phyloP scores from a whole-genome alignment of 1,284 basidiomycete species.

The Boletellus deceptivus region DNA sequence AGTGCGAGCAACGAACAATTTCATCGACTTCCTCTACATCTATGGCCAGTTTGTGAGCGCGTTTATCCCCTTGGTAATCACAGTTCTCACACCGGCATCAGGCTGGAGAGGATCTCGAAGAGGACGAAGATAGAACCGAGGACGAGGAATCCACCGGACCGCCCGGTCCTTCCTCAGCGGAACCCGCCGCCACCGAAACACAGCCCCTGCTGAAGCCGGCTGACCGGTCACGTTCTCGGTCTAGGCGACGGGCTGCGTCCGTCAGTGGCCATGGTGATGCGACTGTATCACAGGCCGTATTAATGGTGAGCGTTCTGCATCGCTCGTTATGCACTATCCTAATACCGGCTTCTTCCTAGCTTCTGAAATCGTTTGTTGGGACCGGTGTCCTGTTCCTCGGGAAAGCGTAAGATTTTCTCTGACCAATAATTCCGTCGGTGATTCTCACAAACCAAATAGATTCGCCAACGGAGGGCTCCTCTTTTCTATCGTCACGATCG shows the following conservation, averaged over 20 bases:
- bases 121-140: conserved; percentile 61
- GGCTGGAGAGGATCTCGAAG: conserved; percentile 94
- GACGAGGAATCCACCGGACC: conserved; percentile 40
- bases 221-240: conserved; percentile 42
- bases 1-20: conserved; percentile 74
- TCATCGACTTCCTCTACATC: conserved; percentile 90
- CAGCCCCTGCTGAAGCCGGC: conserved; percentile 42
- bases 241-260: conserved; percentile 54
- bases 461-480: conserved; percentile 96
- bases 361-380: conserved; percentile 94
- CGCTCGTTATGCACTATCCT: conserved; percentile 8
- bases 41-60: conserved; percentile 91
- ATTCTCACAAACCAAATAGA: conserved; percentile 39
- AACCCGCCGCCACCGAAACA: conserved; percentile 36
- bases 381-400: conserved; percentile 96
- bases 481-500: conserved; percentile 82
- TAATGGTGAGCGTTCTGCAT: conserved; percentile 65
- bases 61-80: not conserved
- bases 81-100: conserved; percentile 31
- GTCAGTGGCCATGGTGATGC: conserved; percentile 76
- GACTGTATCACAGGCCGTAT: conserved; percentile 81
- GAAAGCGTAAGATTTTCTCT: conserved; percentile 60
- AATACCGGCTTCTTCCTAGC: conserved; percentile 40
- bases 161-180: conserved; percentile 24
- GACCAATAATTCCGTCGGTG: not conserved